Percentiles rank a stretch among this genome's conserved stretches.
phyloP scores from a whole-genome alignment of 2,329 filamentous ascomycete species.

The Fusarium newnesense region DNA sequence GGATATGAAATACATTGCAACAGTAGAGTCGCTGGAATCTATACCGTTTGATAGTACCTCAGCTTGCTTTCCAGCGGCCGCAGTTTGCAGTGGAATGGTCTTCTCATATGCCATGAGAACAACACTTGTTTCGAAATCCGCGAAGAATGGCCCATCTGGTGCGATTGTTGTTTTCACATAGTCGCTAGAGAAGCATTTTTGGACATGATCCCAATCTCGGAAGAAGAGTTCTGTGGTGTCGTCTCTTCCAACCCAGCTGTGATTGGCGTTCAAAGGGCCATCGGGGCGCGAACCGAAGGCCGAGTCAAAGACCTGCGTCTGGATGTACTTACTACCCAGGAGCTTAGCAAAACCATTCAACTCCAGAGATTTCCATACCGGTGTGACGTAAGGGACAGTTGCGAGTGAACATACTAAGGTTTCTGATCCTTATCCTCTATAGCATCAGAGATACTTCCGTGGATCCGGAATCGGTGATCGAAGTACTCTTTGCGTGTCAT shows the following conservation, averaged over 20 bases:
- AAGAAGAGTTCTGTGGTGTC: background rate
- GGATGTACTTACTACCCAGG: background rate
- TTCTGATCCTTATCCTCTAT: background rate
- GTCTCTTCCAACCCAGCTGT: background rate
- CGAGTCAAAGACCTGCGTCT: background rate
- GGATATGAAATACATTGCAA: background rate
- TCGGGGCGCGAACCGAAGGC: accelerated
- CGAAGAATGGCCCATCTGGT: background rate
- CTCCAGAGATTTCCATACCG: background rate
- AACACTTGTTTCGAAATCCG: background rate
- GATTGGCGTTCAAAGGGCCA: background rate
- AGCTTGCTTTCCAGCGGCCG: background rate
- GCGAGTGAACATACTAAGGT: background rate
- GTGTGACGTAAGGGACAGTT: no score
- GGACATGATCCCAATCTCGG: background rate
- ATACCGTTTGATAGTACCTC: accelerated
- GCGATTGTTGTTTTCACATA: background rate
- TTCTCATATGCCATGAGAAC: background rate
- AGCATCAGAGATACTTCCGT: background rate
- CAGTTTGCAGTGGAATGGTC: background rate
- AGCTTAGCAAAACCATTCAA: background rate
- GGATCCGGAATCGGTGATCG: background rate
- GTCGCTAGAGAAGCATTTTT: background rate
- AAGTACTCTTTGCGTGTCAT: background rate
- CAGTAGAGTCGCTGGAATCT: background rate